A percentile compares a stretch with the other conserved stretches of the same genome.
phyloP scores from a whole-genome alignment of 2,329 filamentous ascomycete genomes.

The Periconia digitata region DNA sequence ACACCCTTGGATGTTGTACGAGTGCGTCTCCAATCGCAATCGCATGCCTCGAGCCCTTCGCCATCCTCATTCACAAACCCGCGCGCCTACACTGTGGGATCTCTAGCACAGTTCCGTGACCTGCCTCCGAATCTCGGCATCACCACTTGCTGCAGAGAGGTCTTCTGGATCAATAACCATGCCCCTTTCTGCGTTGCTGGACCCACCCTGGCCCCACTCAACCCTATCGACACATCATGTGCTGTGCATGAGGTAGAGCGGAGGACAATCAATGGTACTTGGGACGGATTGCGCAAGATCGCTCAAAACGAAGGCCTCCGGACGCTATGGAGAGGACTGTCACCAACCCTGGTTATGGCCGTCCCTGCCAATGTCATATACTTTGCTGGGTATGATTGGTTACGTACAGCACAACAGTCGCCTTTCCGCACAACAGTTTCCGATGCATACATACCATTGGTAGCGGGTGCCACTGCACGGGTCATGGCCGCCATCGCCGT shows the following conservation, averaged over 20 bases:
- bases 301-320: slow-evolving; percentile 85
- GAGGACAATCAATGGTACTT: slow-evolving; percentile 82
- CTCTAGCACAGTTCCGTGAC: slow-evolving; percentile 58
- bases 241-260: slow-evolving; percentile 85
- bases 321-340: slow-evolving; percentile 89
- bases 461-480: slow-evolving; percentile 77
- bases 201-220: slow-evolving; percentile 49
- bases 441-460: slow-evolving; percentile 75
- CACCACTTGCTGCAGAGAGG: slow-evolving; percentile 92
- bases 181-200: slow-evolving; percentile 78
- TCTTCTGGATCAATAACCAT: slow-evolving; percentile 92
- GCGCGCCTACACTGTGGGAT: slow-evolving; percentile 27
- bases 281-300: slow-evolving; percentile 92
- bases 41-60: slow-evolving; percentile 52
- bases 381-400: slow-evolving; percentile 96
- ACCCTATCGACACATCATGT: slow-evolving; percentile 63
- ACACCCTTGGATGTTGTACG: slow-evolving; percentile 97
- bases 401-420: slow-evolving; percentile 72
- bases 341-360: slow-evolving; percentile 92
- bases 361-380: slow-evolving; percentile 97
- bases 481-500: slow-evolving; percentile 80
- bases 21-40: slow-evolving; percentile 88
- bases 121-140: slow-evolving; percentile 86
- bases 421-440: slow-evolving; percentile 61
- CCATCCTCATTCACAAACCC: slow-evolving; percentile 51